These are phyloP conservation scores for Cajanus cajan DNA, from an alignment of 306 rosid genomes.

Conservation along the genomic window DNA sequence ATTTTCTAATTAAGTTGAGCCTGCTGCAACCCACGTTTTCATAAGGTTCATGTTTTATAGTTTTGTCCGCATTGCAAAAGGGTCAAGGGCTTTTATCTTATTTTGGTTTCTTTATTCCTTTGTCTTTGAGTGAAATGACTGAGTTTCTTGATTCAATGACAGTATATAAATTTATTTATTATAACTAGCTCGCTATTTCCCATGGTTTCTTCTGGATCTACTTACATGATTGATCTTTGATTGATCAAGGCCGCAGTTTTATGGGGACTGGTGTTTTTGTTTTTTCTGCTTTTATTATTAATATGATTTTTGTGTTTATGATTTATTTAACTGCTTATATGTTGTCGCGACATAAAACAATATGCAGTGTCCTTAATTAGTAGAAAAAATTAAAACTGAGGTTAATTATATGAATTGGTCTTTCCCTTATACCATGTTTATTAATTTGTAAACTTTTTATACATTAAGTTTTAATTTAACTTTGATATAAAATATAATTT, in stretches of 20 bases:
- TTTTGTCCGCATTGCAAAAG: not conserved
- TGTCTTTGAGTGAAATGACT: not conserved
- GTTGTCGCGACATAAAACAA: not conserved
- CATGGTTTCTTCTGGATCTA: not conserved
- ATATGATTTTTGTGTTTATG: not conserved
- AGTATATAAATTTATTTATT: not conserved
- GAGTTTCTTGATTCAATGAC: not conserved
- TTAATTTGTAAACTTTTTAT: no score
- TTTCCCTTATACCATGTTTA: no score
- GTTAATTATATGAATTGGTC: not conserved
- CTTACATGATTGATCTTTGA: not conserved
- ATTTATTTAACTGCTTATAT: not conserved
- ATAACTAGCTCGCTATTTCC: not conserved
- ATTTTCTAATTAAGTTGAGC: no score
- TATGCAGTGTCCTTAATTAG: not conserved
- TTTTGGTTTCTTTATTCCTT: not conserved
- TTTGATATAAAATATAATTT: no score
- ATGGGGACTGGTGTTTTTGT: slow-evolving; percentile 27
- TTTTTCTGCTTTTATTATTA: not conserved
- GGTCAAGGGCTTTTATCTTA: not conserved
- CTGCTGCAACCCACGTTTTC: not conserved
- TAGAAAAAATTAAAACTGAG: not conserved
- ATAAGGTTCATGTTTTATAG: not conserved
- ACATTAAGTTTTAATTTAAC: no score
- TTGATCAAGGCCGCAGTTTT: not conserved